These are phyloP conservation scores for Scheffersomyces insectosa DNA, from an alignment of 1,139 yeast species.

Conservation along the genomic window DNA sequence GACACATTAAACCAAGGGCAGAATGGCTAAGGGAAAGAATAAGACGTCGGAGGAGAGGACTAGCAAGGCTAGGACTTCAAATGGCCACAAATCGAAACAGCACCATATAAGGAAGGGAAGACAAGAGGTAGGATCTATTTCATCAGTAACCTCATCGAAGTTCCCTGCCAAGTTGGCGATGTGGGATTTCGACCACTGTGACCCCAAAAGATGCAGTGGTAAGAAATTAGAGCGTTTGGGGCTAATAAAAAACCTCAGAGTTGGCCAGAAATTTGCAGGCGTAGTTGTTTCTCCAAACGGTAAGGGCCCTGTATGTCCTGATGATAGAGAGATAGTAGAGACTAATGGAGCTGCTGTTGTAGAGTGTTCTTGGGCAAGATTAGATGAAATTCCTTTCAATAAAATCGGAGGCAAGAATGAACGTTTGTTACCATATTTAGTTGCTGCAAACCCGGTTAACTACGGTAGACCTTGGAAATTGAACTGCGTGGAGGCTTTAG, in stretches of 20 bases:
- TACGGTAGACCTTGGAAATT: slow-evolving; percentile 96
- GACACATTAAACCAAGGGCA: slow-evolving; percentile 1
- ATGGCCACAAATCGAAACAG: slow-evolving; percentile 60
- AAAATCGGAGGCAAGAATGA: slow-evolving; percentile 92
- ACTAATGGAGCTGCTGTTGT: slow-evolving; percentile 91
- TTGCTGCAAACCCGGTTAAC: slow-evolving; percentile 96
- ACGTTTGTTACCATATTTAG: slow-evolving; percentile 82
- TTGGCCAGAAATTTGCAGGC: slow-evolving; percentile 92
- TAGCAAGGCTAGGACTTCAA: slow-evolving; percentile 43
- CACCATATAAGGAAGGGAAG: slow-evolving; percentile 52
- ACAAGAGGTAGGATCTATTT: slow-evolving; percentile 38
- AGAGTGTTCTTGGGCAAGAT: slow-evolving; percentile 97
- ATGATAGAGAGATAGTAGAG: slow-evolving; percentile 78
- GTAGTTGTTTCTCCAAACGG: slow-evolving; percentile 94
- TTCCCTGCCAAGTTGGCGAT: slow-evolving; percentile 77
- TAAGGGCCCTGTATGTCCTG: slow-evolving; percentile 85
- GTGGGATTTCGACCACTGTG: slow-evolving; percentile 99
- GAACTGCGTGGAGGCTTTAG: slow-evolving; percentile 96
- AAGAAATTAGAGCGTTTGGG: slow-evolving; percentile 91
- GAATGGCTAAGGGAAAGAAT: slow-evolving; percentile 70
- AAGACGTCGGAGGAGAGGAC: slow-evolving; percentile 47
- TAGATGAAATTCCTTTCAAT: slow-evolving; percentile 91
- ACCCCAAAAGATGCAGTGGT: slow-evolving; percentile 96
- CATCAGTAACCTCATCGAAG: slow-evolving; percentile 17
- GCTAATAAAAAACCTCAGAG: slow-evolving; percentile 68